Conservation (phyloP, 257 asterid genomes). For the Solanum rostratum region DNA sequence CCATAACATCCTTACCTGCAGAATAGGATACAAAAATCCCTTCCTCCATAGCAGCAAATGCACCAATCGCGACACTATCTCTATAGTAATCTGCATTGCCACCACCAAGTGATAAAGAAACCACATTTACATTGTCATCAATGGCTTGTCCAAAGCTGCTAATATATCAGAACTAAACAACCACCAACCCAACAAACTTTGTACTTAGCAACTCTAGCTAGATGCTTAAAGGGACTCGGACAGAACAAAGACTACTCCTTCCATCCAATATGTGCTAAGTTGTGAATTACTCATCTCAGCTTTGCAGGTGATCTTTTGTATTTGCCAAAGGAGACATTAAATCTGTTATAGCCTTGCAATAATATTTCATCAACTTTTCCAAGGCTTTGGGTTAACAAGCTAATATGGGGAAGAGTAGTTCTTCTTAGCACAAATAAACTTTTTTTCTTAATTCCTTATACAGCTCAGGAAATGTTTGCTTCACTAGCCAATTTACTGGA, state of each 20-base stretch:
- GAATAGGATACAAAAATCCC: conserved; percentile 64
- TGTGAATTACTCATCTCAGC: too few relatives aligned
- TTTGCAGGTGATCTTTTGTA: too few relatives aligned
- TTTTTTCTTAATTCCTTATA: too few relatives aligned
- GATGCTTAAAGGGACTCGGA: conserved; percentile 42
- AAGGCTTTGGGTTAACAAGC: too few relatives aligned
- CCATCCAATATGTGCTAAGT: too few relatives aligned
- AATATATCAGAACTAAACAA: conserved; percentile 51
- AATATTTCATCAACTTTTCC: too few relatives aligned
- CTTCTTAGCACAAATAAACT: too few relatives aligned
- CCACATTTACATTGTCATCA: conserved; percentile 49
- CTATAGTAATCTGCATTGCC: conserved; percentile 19
- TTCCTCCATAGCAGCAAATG: conserved; percentile 57
- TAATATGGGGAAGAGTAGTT: too few relatives aligned
- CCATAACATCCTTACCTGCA: conserved; percentile 30
- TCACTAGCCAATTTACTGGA: too few relatives aligned
- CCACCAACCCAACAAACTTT: conserved; percentile 52
- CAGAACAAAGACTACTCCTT: conserved; percentile 1
- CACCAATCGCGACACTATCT: conserved; percentile 43
- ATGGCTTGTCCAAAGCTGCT: conserved; percentile 59
- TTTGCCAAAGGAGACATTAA: too few relatives aligned
- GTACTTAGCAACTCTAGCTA: conserved; percentile 54
- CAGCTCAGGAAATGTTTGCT: too few relatives aligned
- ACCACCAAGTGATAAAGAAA: conserved; percentile 56
- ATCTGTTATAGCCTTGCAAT: too few relatives aligned